Conservation (phyloP, 2,329 filamentous ascomycete species). For the Ophioceras dolichostomum region DNA sequence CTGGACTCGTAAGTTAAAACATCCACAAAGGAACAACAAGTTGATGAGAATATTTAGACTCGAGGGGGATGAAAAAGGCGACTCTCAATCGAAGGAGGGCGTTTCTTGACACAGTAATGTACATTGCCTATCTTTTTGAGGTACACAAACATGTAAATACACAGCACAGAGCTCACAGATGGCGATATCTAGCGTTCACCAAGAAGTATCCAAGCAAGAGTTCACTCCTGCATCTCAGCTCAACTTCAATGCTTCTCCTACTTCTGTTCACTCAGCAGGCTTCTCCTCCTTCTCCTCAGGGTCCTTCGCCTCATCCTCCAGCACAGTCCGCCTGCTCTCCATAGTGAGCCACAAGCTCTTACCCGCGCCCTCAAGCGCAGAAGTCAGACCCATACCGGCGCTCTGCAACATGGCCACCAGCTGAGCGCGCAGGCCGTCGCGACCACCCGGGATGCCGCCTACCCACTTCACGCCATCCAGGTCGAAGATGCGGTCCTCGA, state of each 20-base stretch:
- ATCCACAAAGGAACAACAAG: too few species aligned
- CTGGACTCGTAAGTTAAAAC: too few species aligned
- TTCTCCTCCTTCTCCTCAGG: constrained; percentile 16
- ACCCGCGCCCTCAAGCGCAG: constrained; percentile 64
- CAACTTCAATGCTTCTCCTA: too few species aligned
- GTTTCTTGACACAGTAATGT: too few species aligned
- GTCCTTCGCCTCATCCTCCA: constrained; percentile 57
- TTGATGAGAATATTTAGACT: too few species aligned
- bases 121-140: not conserved
- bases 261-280: too few species aligned
- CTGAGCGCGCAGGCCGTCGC: constrained; percentile 71
- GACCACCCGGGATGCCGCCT: constrained; percentile 65
- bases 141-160: not conserved
- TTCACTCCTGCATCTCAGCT: constrained; percentile 14
- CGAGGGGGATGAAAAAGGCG: too few species aligned
- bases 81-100: too few species aligned
- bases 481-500: constrained; percentile 81
- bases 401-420: constrained; percentile 71
- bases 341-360: constrained; percentile 81
- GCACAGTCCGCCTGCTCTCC: constrained; percentile 65
- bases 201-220: constrained; percentile 2
- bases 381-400: constrained; percentile 65
- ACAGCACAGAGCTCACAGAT: not conserved
- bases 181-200: not conserved
- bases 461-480: constrained; percentile 52